phyloP scores from a whole-genome alignment of 73 alveolate species.

The Tetrahymena borealis region DNA sequence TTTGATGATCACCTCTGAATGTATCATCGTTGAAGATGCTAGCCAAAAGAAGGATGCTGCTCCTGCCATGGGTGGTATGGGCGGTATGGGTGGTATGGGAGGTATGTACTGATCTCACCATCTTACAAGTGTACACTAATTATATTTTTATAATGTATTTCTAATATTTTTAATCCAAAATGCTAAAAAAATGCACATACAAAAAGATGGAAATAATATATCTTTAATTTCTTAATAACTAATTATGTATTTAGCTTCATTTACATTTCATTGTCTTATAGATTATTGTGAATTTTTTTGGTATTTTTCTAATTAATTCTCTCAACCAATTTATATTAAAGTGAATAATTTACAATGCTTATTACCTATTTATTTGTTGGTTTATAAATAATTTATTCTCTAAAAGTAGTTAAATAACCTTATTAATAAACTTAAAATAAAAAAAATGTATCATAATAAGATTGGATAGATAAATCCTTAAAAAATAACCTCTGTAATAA shows the following conservation, averaged over 20 bases:
- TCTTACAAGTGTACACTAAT: background rate
- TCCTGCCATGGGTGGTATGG: conserved; percentile 54
- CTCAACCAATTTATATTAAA: too few relatives aligned
- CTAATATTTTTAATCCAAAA: background rate
- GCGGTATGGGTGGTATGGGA: conserved; percentile 90
- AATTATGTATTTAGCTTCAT: conserved; percentile 1
- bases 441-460: too few relatives aligned
- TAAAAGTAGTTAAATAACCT: too few relatives aligned
- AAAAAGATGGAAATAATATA: background rate
- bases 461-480: too few relatives aligned
- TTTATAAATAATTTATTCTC: too few relatives aligned
- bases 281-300: background rate
- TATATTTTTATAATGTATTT: background rate
- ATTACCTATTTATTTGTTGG: too few relatives aligned
- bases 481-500: too few relatives aligned
- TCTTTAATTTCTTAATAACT: background rate
- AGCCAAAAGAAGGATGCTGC: conserved; percentile 57
- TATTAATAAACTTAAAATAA: too few relatives aligned
- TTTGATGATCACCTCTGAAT: conserved; percentile 92
- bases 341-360: too few relatives aligned
- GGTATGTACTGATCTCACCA: conserved; percentile 67
- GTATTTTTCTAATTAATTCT: background rate
- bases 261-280: background rate
- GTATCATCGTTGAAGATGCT: conserved; percentile 52
- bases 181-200: background rate